Evolutionary conservation across 1,284 basidiomycete species (phyloP), one percentile per base, ranked within the genome.

Genomic region (Irpex sp.): DNA sequence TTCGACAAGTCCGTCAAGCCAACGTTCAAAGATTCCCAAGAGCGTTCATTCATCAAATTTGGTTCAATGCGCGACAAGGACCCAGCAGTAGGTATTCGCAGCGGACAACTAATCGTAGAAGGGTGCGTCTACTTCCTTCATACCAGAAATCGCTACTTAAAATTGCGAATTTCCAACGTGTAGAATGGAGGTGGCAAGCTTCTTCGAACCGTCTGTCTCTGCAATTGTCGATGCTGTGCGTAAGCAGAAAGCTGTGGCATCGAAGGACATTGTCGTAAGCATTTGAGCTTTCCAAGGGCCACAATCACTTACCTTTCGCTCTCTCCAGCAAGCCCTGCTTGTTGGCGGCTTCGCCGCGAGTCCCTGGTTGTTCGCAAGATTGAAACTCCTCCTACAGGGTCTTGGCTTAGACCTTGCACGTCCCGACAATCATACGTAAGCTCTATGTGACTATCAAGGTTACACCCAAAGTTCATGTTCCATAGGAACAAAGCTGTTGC

Each of bases 351-450:
- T 79, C 51, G 74, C 76, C 0, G 75, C 74, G 3, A 79, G 68
- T 18, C 72, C 77, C 35, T 79, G 71, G 71, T 67, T 78, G 5
- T 75, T 73, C 55, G 63, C 64, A 3, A 64, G 57, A 37, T 59
- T 78, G 10, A 67, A 73, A 51, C 60, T 59, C 0, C 63, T 68
- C 10, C 64, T 79, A 12, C 59, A 59, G 5, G 58, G 68, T 45
- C 8, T 77, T 66, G 69, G 70, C 1, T 56, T 81, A 49, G 65
- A 64, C 1, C 70, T 83, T 39, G 73, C 72, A 61, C 74, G 80
- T 2, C 81, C 80, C 12, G 80, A 82, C 55, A 75, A 71, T 28
- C 75, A 80, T 60, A 75, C 77, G 81, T 82, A 59, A 60, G 78
- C 65, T 33, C 23, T 52, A 28, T 47, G 16, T 35, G 19, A 18